phyloP scores from a whole-genome alignment of 129 eudicot genomes.

The Solidago caesia region DNA sequence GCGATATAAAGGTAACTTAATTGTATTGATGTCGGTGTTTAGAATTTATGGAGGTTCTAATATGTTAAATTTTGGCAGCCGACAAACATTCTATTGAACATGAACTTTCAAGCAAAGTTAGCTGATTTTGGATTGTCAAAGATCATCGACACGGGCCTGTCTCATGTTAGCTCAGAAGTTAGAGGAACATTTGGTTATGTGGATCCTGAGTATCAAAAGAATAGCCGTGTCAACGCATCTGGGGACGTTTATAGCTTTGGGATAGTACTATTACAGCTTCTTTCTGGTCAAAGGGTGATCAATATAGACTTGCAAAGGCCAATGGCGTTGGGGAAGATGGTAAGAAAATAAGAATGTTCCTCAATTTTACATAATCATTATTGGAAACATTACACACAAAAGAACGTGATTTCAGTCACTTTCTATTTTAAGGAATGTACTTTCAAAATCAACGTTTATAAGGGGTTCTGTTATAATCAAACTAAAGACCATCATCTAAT shows the following conservation, averaged over 20 bases:
- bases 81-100: slow-evolving; percentile 64
- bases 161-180: slow-evolving; percentile 82
- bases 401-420: too few relatives aligned
- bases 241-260: slow-evolving; percentile 85
- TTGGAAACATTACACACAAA: too few relatives aligned
- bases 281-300: slow-evolving; percentile 75
- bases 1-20: slow-evolving; percentile 66
- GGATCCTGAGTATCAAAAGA: slow-evolving; percentile 81
- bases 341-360: slow-evolving; percentile 9
- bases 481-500: too few relatives aligned
- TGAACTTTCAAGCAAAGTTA: slow-evolving; percentile 69
- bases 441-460: background rate
- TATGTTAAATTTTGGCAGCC: slow-evolving; percentile 45
- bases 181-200: slow-evolving; percentile 89
- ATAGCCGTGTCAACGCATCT: slow-evolving; percentile 63
- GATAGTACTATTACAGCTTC: slow-evolving; percentile 69
- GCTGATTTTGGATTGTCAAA: slow-evolving; percentile 84
- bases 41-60: background rate
- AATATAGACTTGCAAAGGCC: slow-evolving; percentile 58
- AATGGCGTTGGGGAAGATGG: slow-evolving; percentile 69
- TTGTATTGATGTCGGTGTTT: background rate
- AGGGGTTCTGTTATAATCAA: background rate
- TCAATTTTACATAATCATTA: too few relatives aligned
- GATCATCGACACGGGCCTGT: slow-evolving; percentile 56
- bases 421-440: background rate